phyloP scores from a whole-genome alignment of 257 asterid genomes.

The Rehmannia glutinosa region DNA sequence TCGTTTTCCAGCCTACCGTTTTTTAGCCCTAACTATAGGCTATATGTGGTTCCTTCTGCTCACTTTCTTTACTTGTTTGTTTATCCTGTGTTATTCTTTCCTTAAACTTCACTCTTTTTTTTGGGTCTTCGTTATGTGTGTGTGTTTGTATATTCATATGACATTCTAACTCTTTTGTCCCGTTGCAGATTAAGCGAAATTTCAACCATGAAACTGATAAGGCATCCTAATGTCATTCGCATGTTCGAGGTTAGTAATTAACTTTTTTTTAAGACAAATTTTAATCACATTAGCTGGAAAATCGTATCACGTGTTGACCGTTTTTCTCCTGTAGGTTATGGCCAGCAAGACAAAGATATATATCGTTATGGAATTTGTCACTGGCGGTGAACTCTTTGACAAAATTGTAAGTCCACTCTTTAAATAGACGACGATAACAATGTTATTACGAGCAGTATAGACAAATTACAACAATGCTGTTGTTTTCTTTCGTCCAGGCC shows the following conservation, averaged over 20 bases:
- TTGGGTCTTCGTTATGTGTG: too few relatives aligned
- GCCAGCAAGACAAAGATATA: constrained; percentile 96
- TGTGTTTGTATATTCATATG: not conserved
- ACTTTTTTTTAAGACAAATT: not conserved
- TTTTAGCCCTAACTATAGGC: too few relatives aligned
- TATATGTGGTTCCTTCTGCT: too few relatives aligned
- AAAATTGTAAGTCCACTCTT: constrained; percentile 58
- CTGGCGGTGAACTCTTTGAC: constrained; percentile 96
- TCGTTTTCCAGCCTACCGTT: too few relatives aligned
- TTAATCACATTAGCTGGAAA: too few relatives aligned
- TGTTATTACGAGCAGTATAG: constrained; percentile 3
- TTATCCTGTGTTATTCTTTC: not conserved
- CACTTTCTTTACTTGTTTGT: not conserved
- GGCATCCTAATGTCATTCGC: constrained; percentile 93
- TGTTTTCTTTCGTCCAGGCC: constrained; percentile 63
- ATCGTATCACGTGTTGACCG: not conserved
- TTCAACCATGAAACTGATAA: constrained; percentile 85
- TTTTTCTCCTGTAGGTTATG: constrained; percentile 72
- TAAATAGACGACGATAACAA: not conserved
- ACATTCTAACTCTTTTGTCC: not conserved
- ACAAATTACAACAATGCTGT: constrained; percentile 6
- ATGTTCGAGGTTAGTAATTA: constrained; percentile 77
- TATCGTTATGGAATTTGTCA: constrained; percentile 86
- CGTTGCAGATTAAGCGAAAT: constrained; percentile 89
- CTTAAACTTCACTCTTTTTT: not conserved